phyloP scores from a whole-genome alignment of 208 protist genomes.

The Trichomonas vaginalis region DNA sequence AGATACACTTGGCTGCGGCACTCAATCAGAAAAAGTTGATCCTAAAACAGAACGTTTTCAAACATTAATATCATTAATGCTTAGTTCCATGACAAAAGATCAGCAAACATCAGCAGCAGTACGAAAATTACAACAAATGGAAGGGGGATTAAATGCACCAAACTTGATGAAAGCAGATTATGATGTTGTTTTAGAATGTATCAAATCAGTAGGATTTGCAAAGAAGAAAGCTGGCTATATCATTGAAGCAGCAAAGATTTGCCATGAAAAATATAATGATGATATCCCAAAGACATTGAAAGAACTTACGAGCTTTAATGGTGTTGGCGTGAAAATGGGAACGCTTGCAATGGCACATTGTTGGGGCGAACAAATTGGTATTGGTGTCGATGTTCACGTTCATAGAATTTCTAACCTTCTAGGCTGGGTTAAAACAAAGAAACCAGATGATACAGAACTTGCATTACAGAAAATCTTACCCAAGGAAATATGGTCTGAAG shows the following conservation, averaged over 20 bases:
- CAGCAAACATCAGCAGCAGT: background rate
- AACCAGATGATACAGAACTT: background rate
- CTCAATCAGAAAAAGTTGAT: background rate
- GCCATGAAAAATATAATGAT: background rate
- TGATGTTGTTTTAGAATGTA: background rate
- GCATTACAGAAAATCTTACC: background rate
- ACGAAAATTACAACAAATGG: background rate
- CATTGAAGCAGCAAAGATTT: background rate
- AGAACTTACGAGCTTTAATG: background rate
- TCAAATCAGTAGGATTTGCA: background rate
- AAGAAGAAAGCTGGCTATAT: background rate
- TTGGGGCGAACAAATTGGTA: background rate
- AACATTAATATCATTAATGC: background rate
- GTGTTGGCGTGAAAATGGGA: background rate
- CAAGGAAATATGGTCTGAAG: background rate
- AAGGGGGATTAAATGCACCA: background rate
- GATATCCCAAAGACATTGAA: constrained; percentile 7
- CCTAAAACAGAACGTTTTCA: background rate
- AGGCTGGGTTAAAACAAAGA: background rate
- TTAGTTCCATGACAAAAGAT: background rate
- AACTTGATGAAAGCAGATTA: background rate
- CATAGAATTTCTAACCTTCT: constrained; percentile 2
- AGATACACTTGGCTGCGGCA: background rate
- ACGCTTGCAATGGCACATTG: background rate
- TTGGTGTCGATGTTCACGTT: constrained; percentile 19